These are phyloP conservation scores for Saccharomyces hybrid DNA, from an alignment of 1,139 yeast genomes.

Conservation along the genomic window DNA sequence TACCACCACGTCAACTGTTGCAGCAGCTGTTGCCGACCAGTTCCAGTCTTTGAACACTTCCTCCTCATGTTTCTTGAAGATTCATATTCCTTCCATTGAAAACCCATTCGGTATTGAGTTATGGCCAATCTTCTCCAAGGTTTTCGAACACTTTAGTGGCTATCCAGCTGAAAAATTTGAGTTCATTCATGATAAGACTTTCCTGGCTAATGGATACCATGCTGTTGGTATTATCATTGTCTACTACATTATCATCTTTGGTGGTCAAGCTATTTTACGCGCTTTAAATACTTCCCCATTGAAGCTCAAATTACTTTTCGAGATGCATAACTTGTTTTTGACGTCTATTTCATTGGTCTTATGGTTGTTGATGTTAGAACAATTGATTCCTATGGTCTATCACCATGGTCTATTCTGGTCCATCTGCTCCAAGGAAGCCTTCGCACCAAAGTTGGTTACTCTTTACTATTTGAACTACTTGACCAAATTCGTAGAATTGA, in stretches of 20 bases:
- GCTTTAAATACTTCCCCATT: constrained; percentile 52
- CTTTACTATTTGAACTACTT: constrained; percentile 75
- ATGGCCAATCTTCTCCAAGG: constrained; percentile 76
- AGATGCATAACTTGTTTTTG: constrained; percentile 72
- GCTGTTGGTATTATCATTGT: constrained; percentile 54
- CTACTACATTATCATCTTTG: constrained; percentile 77
- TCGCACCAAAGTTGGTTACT: constrained; percentile 79
- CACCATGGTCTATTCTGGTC: constrained; percentile 78
- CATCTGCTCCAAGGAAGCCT: constrained; percentile 71
- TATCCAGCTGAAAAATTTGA: constrained; percentile 64
- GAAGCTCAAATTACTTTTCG: constrained; percentile 64
- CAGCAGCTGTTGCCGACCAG: constrained; percentile 6
- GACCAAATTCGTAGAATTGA: constrained; percentile 72
- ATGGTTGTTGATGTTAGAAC: constrained; percentile 69
- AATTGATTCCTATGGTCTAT: constrained; percentile 71
- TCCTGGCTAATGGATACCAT: constrained; percentile 59
- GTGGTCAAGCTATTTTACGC: constrained; percentile 61
- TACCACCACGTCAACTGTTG: too few relatives aligned
- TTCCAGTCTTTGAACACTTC: constrained; percentile 3
- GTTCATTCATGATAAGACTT: constrained; percentile 59
- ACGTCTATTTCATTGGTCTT: constrained; percentile 63
- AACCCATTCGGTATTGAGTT: constrained; percentile 85
- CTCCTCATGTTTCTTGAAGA: constrained; percentile 17
- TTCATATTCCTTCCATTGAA: constrained; percentile 52
- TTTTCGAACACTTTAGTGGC: constrained; percentile 46